phyloP scores from a whole-genome alignment of 805 yeast species.

The Priceomyces melissophilus region DNA sequence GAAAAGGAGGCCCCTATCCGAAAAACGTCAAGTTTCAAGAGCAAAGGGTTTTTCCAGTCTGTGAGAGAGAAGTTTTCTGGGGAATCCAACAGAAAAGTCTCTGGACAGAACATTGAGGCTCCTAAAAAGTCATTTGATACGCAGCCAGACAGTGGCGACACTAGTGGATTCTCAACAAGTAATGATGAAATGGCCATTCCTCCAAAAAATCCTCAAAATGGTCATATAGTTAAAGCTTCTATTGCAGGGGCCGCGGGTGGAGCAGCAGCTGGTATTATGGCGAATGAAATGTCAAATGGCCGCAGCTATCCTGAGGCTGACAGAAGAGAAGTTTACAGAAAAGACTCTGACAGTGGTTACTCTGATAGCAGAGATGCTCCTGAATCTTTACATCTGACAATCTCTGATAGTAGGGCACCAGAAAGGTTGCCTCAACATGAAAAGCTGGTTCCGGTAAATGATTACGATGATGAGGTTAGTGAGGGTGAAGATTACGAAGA shows the following conservation, averaged over 20 bases:
- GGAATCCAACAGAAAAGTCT: too few species aligned
- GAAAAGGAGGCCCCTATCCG: too few species aligned
- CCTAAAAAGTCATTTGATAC: background rate
- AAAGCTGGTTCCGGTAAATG: background rate
- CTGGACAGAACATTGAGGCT: background rate
- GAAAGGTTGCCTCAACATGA: too few species aligned
- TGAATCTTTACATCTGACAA: too few species aligned
- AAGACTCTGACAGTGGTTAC: background rate
- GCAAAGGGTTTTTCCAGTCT: slow-evolving; percentile 4
- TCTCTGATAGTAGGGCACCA: too few species aligned
- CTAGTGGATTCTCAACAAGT: background rate
- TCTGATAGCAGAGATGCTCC: background rate
- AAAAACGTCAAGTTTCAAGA: background rate
- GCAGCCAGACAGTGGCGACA: too few species aligned
- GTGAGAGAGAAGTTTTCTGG: slow-evolving; percentile 1
- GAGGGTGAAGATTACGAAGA: slow-evolving; percentile 15
- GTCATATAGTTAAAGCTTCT: too few species aligned
- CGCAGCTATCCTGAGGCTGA: background rate
- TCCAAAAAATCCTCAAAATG: too few species aligned
- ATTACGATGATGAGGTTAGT: slow-evolving; percentile 1
- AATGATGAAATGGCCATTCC: background rate
- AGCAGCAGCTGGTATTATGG: too few species aligned
- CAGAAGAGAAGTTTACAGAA: background rate
- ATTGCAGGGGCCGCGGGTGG: too few species aligned
- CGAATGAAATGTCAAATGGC: too few species aligned